Evolutionary conservation across 2,329 filamentous ascomycete species (phyloP).

Genomic region (Drechslera avenae): DNA sequence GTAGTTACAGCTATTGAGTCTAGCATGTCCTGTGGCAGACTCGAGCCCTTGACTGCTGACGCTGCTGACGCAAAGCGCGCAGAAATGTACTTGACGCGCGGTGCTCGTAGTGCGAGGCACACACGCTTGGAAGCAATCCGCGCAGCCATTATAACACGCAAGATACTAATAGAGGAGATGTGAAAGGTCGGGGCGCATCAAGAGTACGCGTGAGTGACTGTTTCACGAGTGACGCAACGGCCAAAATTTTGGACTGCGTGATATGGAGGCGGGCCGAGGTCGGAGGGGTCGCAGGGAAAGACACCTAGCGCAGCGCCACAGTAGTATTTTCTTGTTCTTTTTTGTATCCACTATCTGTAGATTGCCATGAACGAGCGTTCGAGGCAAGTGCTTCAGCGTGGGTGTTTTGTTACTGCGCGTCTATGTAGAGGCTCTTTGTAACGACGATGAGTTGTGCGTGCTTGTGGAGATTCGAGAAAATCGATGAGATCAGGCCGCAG

Average conservation of each 20-base stretch:
- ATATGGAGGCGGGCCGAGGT: conserved; percentile 26
- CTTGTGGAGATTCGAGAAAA: too few relatives aligned
- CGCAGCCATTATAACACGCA: conserved; percentile 35
- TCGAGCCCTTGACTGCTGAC: conserved; percentile 46
- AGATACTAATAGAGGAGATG: conserved; percentile 5
- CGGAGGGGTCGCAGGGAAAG: conserved; percentile 13
- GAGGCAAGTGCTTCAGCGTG: too few relatives aligned
- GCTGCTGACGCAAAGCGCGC: conserved; percentile 49
- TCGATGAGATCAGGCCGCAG: too few relatives aligned
- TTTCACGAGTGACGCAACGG: conserved; percentile 17
- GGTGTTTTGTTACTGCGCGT: too few relatives aligned
- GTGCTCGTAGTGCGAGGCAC: conserved; percentile 33
- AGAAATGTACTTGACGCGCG: conserved; percentile 26
- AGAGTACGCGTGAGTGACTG: conserved; percentile 20
- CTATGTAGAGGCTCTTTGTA: too few relatives aligned
- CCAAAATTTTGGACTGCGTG: conserved; percentile 22
- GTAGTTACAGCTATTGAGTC: conserved; percentile 49
- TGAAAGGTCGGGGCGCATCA: conserved; percentile 9
- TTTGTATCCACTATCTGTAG: too few relatives aligned
- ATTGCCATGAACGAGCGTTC: too few relatives aligned
- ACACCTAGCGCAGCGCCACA: too few relatives aligned
- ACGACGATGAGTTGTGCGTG: too few relatives aligned
- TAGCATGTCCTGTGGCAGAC: conserved; percentile 48
- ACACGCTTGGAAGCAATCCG: conserved; percentile 36
- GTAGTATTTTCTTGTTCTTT: too few relatives aligned